Evolutionary conservation across 371 early-diverging fungal genomes (phyloP), one percentile per base, ranked within the genome.

Genomic region (Mucor saturninus): DNA sequence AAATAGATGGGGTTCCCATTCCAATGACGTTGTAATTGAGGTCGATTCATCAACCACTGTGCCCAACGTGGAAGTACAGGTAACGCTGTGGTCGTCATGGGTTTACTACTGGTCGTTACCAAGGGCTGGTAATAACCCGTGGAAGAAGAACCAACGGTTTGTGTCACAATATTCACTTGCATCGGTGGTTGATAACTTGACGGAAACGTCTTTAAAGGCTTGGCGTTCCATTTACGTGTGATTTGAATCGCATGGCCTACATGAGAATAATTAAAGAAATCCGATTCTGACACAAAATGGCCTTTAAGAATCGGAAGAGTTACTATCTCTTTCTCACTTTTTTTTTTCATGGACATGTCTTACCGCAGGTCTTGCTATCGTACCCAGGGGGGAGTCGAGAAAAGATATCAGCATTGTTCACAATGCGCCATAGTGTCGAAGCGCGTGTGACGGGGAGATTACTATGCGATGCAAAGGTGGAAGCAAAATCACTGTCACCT

Each of bases 401-500:
- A 29, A 78, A 56, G 3, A 76, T 67, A 58, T 78, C 78, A 14
- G 40, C 58, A 50, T 73, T 64, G 51, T 71, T 64, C 11, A 78
- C 62, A 29, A 78, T 68, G 31, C 78, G 62, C 73, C 76, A 78
- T 35, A 75, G 54, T 0, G 64, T 75, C 1, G 66, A 73, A 3
- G 49, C 48, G 31, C 65, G 31, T 2, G 74, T 56, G 15, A 53
- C 60, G 0, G 76, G 69, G 10, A 43, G 50, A 31, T 75, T 78
- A 14, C 53, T 56, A 60, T 61, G 49, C 2, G 74, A 73, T 8
- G 76, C 52, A 57, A 78, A 78, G 5, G 51, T 65, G 0, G 76
- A 67, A 0, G 81, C 79, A 66, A 83, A 83, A 9, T 68, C 64
- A 1, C 68, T 67, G 43, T 80, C 79, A 1, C 83, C 81, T 0